A percentile compares a stretch with the other conserved stretches of the same genome.
Conservation (phyloP, 257 asterid species). For the Orobanche coerulescens region DNA sequence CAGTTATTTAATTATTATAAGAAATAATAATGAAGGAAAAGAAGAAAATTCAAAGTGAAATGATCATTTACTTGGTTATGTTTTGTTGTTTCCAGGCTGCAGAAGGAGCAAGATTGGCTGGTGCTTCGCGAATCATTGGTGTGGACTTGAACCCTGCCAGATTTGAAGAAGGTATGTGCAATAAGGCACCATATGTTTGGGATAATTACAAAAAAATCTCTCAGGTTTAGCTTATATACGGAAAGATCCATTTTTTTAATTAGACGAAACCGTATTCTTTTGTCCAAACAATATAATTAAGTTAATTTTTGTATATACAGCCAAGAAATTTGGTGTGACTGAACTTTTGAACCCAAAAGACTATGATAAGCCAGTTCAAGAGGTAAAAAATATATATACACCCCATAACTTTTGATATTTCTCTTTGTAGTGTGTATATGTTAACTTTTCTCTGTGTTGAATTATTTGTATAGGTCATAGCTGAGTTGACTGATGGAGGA, state of each 20-base stretch:
- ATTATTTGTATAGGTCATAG: slow-evolving; percentile 36
- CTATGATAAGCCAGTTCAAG: slow-evolving; percentile 55
- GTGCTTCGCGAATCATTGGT: slow-evolving; percentile 78
- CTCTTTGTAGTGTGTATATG: not conserved
- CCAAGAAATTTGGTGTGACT: slow-evolving; percentile 70
- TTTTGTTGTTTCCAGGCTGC: slow-evolving; percentile 46
- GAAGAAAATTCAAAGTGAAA: not conserved
- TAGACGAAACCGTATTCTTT: not conserved
- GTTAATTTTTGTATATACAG: slow-evolving; percentile 24
- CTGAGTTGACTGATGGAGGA: slow-evolving; percentile 68
- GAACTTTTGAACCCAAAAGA: slow-evolving; percentile 77
- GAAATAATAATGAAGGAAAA: too few species aligned
- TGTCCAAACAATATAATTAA: not conserved
- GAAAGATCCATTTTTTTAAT: not conserved
- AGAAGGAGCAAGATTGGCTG: slow-evolving; percentile 74
- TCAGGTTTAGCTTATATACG: too few species aligned
- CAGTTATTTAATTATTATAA: too few species aligned
- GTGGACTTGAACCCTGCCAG: slow-evolving; percentile 47
- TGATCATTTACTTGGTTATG: not conserved
- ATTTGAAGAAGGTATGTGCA: slow-evolving; percentile 44
- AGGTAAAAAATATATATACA: slow-evolving; percentile 28
- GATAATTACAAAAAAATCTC: too few species aligned
- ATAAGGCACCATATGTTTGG: too few species aligned
- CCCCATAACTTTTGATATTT: not conserved
- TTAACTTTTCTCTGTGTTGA: not conserved